Evolutionary conservation across 768 basidiomycete species (phyloP).

Genomic region (Kwoniella europaea): DNA sequence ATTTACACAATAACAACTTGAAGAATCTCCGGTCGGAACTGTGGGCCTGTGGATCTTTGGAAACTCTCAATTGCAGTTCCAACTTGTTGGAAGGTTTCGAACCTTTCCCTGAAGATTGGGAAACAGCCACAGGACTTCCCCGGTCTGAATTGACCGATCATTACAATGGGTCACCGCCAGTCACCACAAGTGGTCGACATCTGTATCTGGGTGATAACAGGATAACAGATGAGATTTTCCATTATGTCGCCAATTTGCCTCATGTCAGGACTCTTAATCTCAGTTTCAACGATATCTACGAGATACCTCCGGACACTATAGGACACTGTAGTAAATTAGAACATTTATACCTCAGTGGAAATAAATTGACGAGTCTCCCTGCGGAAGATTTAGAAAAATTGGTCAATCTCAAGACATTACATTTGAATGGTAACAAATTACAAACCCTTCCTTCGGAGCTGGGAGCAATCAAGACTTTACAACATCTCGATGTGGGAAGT

Average conservation of each 20-base stretch:
- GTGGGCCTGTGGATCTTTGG: conserved; percentile 81
- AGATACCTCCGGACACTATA: conserved; percentile 79
- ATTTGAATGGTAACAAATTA: conserved; percentile 90
- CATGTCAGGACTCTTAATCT: conserved; percentile 83
- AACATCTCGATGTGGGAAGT: conserved; percentile 87
- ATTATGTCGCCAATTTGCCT: conserved; percentile 73
- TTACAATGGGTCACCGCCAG: conserved; percentile 60
- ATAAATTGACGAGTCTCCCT: conserved; percentile 85
- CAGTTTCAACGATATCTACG: conserved; percentile 91
- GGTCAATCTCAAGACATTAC: conserved; percentile 72
- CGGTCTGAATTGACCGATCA: conserved; percentile 3
- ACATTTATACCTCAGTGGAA: conserved; percentile 93
- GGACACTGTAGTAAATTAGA: conserved; percentile 70
- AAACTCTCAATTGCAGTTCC: conserved; percentile 80
- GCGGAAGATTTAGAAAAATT: conserved; percentile 82
- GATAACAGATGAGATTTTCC: conserved; percentile 77
- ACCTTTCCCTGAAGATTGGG: conserved; percentile 63
- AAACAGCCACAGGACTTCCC: conserved; percentile 33
- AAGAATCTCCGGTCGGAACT: conserved; percentile 73
- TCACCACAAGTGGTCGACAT: conserved; percentile 72
- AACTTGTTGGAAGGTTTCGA: conserved; percentile 79
- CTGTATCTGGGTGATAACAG: conserved; percentile 90
- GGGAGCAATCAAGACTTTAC: conserved; percentile 76
- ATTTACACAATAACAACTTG: conserved; percentile 90
- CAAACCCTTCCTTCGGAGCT: conserved; percentile 91